Evolutionary conservation across 345 rosid genomes (phyloP), one percentile per base, ranked within the genome.

Genomic region (Citrus reticulata): DNA sequence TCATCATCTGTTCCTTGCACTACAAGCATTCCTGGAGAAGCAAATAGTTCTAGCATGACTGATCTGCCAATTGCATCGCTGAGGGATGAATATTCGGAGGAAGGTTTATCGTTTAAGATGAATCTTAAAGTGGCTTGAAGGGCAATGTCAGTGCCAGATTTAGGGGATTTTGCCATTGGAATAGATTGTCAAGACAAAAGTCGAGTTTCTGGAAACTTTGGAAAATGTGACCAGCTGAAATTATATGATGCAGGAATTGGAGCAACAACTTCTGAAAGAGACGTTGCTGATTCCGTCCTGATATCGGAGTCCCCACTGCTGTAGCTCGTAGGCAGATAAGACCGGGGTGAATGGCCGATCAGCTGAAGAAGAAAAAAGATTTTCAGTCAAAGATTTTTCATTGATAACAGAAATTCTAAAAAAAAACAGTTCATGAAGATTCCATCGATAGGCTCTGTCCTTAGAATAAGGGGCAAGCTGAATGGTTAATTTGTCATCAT

Each of bases 361-460:
- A 86, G 91, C 97, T 94, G 89, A 66, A 32, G 19, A 70, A 17
- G 22, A 1, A 22, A 16, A 7, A 37, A 10, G 22, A 20, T 25
- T 68, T 73, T 64, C 42, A 77, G 49, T 75, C 68, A 7, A n/a
- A 10, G 20, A 19, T 40, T 30, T 4, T 39, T 5, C 19, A 17
- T 9, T 29, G 10, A 55, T 22, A 22, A 14, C 34, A 59, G 9
- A 14, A 17, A 1, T 27, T 49, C 6, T 11, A 16, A 13, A 51
- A 1, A 1, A 20, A 64, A 16, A 7, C 4, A 6, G 22, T 51
- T 11, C 22, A 51, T 19, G 30, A n/a, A 24, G n/a, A 67, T 87
- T 91, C 98, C 99, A 91, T 93, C 80, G 40, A 94, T 90, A 69
- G 89, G 91, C 79, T 94, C 97, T 3, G 90, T 89, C 86, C 91